Conservation (phyloP, 345 rosid species). For the Orychophragmus violaceus region DNA sequence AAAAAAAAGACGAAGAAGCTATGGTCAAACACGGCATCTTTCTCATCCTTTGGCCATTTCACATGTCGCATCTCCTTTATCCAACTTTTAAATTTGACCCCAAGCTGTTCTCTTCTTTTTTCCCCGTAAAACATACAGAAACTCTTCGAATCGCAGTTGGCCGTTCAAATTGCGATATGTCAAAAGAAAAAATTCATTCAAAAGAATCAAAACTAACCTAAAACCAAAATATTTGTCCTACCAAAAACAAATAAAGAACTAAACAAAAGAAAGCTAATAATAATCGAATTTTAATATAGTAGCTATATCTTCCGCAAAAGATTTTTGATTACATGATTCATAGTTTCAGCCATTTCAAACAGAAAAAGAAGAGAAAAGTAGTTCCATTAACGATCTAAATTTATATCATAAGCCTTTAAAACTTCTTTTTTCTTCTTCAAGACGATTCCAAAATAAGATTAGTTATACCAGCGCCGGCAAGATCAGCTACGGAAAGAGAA, state of each 20-base stretch:
- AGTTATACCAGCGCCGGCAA: slow-evolving; percentile 32
- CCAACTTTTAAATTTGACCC: neutral
- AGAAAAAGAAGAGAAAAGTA: neutral
- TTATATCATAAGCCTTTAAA: neutral
- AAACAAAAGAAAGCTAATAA: neutral
- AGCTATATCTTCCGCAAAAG: neutral
- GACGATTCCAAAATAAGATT: slow-evolving; percentile 85
- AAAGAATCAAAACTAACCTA: neutral
- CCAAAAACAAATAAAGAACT: neutral
- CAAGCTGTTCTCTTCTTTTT: neutral
- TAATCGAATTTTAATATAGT: neutral
- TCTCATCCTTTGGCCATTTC: slow-evolving; percentile 15
- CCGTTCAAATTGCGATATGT: neutral
- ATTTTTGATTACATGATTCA: slow-evolving; percentile 15
- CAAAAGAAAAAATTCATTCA: too few species aligned
- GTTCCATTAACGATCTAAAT: neutral
- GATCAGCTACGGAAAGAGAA: slow-evolving; percentile 52
- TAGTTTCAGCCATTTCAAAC: neutral
- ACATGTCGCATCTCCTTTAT: slow-evolving; percentile 7
- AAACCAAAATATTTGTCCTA: neutral
- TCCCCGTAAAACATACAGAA: neutral
- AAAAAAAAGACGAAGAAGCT: too few species aligned
- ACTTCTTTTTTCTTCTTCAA: slow-evolving; percentile 12
- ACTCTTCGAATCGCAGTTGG: neutral
- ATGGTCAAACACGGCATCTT: slow-evolving; percentile 19